Conservation (phyloP, 345 rosid species). For the Eutrema japonicum region DNA sequence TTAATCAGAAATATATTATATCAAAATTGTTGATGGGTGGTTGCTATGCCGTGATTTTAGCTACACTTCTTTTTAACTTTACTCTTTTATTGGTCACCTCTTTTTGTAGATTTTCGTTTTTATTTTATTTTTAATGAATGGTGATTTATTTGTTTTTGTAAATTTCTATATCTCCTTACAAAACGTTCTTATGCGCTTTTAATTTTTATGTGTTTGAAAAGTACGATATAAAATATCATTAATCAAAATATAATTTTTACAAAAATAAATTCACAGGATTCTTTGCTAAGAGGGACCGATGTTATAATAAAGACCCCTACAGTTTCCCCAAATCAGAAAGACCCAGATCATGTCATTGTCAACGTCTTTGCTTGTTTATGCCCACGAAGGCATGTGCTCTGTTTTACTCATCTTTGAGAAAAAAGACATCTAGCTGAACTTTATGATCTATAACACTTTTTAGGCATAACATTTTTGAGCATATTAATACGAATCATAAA, state of each 20-base stretch:
- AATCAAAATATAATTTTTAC: too few relatives aligned
- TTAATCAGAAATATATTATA: background rate
- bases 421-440: slow-evolving; percentile 1
- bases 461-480: background rate
- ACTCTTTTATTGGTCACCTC: slow-evolving; percentile 9
- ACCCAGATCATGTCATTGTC: background rate
- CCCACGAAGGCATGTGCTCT: slow-evolving; percentile 1
- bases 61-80: slow-evolving; percentile 16
- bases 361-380: slow-evolving; percentile 3
- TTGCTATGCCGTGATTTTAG: slow-evolving; percentile 36
- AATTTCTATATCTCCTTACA: too few relatives aligned
- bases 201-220: too few relatives aligned
- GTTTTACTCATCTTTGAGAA: background rate
- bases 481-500: slow-evolving; percentile 6
- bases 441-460: background rate
- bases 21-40: slow-evolving; percentile 33
- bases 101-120: background rate
- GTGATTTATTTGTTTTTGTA: too few relatives aligned
- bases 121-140: too few relatives aligned
- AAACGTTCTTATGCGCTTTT: too few relatives aligned
- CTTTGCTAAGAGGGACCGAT: background rate
- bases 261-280: too few relatives aligned
- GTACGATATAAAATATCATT: too few relatives aligned
- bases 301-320: background rate
- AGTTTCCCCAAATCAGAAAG: background rate